These are phyloP conservation scores for Fusarium mundagurra DNA, from an alignment of 2,329 filamentous ascomycete genomes.

Conservation along the genomic window DNA sequence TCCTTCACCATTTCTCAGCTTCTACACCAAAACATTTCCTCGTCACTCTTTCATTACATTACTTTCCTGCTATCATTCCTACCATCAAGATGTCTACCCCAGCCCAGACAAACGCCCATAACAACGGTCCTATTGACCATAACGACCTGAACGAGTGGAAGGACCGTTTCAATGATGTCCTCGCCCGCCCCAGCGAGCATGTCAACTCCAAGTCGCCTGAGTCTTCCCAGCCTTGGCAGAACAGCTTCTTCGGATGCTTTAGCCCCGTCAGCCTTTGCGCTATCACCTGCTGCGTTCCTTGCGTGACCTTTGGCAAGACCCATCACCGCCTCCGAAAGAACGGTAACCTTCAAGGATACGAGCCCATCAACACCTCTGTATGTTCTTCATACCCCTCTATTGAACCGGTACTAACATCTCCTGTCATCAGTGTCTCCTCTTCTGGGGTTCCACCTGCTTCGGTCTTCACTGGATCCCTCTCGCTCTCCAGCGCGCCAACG, in stretches of 20 bases:
- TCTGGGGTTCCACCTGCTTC: constrained; percentile 53
- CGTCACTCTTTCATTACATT: constrained; percentile 1
- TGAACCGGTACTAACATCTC: background rate
- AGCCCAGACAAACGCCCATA: constrained; percentile 24
- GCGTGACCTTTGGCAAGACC: constrained; percentile 60
- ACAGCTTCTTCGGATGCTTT: constrained; percentile 57
- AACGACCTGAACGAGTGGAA: constrained; percentile 58
- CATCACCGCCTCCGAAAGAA: constrained; percentile 56
- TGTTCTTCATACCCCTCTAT: background rate
- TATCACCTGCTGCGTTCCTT: constrained; percentile 58
- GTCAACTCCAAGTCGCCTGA: constrained; percentile 55
- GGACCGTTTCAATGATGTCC: constrained; percentile 54
- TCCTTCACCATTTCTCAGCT: constrained; percentile 3
- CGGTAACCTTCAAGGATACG: constrained; percentile 53
- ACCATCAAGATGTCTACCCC: constrained; percentile 33
- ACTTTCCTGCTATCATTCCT: background rate
- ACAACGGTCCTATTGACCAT: constrained; percentile 52
- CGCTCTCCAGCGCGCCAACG: constrained; percentile 56
- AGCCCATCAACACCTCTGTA: constrained; percentile 59
- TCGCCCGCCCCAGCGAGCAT: constrained; percentile 54
- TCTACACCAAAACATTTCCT: background rate
- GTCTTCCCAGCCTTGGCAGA: constrained; percentile 51
- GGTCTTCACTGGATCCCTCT: constrained; percentile 55
- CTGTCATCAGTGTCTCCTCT: constrained; percentile 52
- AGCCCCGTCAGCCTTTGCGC: constrained; percentile 56